phyloP scores from a whole-genome alignment of 176 grass and related monocot species.

The Dactylis glomerata region DNA sequence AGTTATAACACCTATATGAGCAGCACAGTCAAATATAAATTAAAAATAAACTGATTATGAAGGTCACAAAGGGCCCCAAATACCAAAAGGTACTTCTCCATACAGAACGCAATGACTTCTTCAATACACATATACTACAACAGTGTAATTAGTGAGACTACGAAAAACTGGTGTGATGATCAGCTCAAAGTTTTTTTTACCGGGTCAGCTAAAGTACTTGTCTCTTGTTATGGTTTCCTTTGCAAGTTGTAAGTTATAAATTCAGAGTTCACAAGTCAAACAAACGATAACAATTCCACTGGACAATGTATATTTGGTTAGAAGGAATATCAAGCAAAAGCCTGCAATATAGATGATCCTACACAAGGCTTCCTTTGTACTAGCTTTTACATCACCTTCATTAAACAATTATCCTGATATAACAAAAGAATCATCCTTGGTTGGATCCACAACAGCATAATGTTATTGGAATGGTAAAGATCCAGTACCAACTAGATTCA shows the following conservation, averaged over 20 bases:
- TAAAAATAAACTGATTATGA: conserved; percentile 11
- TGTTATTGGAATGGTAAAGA: background rate
- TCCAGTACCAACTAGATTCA: conserved; percentile 1
- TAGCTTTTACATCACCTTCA: background rate
- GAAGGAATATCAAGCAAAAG: conserved; percentile 9
- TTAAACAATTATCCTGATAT: background rate
- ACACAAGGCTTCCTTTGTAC: background rate
- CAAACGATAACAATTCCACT: conserved; percentile 9
- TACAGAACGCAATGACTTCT: background rate
- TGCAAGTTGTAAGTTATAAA: background rate
- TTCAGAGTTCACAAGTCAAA: conserved; percentile 25
- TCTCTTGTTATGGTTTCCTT: background rate
- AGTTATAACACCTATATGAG: background rate
- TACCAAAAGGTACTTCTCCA: background rate
- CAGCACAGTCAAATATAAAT: conserved; percentile 1
- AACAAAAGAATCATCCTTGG: background rate
- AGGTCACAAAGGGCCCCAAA: background rate
- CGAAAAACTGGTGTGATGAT: background rate
- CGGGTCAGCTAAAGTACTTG: background rate
- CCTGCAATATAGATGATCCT: background rate
- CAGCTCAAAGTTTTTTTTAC: background rate
- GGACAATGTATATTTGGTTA: background rate
- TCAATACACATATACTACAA: background rate
- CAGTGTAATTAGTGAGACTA: background rate
- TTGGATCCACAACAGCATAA: background rate